Percentiles rank a stretch among this genome's conserved stretches.
phyloP scores from a whole-genome alignment of 1,139 yeast species.

The Pneumocystis jirovecii region DNA sequence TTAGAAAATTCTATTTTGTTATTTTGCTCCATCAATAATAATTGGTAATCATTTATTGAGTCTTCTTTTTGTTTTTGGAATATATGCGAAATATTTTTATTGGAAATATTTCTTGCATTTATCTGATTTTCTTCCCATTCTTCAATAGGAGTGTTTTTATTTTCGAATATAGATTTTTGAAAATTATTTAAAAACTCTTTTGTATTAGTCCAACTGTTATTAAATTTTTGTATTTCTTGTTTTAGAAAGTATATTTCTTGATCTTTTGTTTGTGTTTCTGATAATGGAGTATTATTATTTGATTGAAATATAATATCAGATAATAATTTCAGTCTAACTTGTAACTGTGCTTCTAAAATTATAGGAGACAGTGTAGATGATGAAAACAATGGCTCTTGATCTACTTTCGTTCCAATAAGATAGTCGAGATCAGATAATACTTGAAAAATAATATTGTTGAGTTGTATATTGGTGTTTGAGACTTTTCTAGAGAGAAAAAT shows the following conservation, averaged over 20 bases:
- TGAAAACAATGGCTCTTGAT: background rate
- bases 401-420: background rate
- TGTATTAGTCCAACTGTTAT: background rate
- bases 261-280: background rate
- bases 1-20: background rate
- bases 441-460: background rate
- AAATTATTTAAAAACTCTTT: background rate
- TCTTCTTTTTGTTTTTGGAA: background rate
- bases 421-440: background rate
- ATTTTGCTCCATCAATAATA: background rate
- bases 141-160: background rate
- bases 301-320: background rate
- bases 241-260: background rate
- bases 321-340: background rate
- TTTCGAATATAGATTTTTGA: background rate
- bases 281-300: background rate
- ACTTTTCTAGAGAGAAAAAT: background rate
- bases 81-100: background rate
- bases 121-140: background rate
- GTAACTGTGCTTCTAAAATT: background rate
- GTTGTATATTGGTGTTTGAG: background rate
- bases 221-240: background rate
- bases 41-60: background rate
- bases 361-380: background rate
- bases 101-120: background rate